Conservation (phyloP, 78 protist species). For the Diacronema lutheri region DNA sequence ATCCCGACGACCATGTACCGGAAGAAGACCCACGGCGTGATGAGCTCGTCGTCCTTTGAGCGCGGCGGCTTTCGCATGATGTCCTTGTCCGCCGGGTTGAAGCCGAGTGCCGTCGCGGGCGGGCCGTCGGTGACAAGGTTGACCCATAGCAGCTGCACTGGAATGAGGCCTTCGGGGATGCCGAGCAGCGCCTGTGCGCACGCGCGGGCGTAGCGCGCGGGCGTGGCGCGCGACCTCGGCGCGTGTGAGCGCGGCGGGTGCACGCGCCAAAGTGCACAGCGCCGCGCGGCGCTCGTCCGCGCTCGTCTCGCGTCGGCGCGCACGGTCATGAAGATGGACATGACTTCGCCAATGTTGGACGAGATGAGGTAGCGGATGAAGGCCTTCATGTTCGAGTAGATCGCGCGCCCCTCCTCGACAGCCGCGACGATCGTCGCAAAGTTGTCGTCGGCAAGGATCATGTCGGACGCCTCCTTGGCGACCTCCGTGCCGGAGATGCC, state of each 20-base stretch:
- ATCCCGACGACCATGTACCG: constrained; percentile 63
- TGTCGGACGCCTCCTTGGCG: constrained; percentile 87
- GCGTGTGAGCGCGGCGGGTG: too few relatives aligned
- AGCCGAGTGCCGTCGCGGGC: constrained; percentile 77
- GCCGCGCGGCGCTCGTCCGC: too few relatives aligned
- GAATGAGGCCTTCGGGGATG: constrained; percentile 62
- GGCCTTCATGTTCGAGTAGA: constrained; percentile 71
- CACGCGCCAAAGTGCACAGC: too few relatives aligned
- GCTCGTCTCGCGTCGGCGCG: too few relatives aligned
- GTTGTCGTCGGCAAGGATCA: constrained; percentile 96
- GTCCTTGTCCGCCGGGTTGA: constrained; percentile 61
- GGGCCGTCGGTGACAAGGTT: constrained; percentile 80
- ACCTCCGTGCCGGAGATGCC: constrained; percentile 95
- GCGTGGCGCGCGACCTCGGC: too few relatives aligned
- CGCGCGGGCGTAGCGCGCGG: neutral
- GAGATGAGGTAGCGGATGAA: constrained; percentile 80
- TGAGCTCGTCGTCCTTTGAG: neutral
- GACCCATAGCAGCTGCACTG: constrained; percentile 81
- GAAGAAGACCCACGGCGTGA: constrained; percentile 49
- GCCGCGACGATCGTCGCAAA: constrained; percentile 93
- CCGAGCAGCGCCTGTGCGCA: constrained; percentile 39
- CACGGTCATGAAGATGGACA: constrained; percentile 42
- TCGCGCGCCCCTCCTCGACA: constrained; percentile 84
- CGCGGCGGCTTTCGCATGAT: constrained; percentile 62
- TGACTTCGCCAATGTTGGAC: constrained; percentile 77